These are phyloP conservation scores for Hygrophorus russula DNA, from an alignment of 768 basidiomycete species.

Conservation along the genomic window DNA sequence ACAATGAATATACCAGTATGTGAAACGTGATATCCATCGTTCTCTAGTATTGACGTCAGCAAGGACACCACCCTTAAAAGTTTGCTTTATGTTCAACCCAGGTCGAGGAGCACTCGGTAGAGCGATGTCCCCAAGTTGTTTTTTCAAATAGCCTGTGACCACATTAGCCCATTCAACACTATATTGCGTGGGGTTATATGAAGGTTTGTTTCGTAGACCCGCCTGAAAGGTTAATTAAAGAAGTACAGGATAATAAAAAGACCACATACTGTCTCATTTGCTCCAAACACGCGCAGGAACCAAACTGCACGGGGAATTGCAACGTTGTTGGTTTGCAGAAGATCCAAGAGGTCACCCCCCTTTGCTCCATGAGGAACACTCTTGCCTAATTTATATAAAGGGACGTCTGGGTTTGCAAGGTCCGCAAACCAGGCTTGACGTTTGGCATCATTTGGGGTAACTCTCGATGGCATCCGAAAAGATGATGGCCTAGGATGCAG, in stretches of 20 bases:
- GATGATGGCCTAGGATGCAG: constrained; percentile 37
- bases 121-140: constrained; percentile 68
- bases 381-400: constrained; percentile 71
- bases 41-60: constrained; percentile 61
- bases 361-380: constrained; percentile 82
- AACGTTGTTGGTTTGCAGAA: constrained; percentile 66
- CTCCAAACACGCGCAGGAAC: constrained; percentile 81
- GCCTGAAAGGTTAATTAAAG: constrained; percentile 29
- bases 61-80: constrained; percentile 65
- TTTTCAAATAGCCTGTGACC: constrained; percentile 73
- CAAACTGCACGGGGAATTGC: constrained; percentile 77
- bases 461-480: constrained; percentile 74
- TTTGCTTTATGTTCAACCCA: constrained; percentile 72
- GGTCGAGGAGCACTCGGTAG: constrained; percentile 70
- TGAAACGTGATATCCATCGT: constrained; percentile 69
- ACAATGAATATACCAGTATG: constrained; percentile 49
- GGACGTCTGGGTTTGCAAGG: constrained; percentile 71
- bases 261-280: constrained; percentile 64
- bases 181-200: constrained; percentile 76
- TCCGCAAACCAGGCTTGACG: constrained; percentile 78
- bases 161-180: constrained; percentile 80
- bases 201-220: constrained; percentile 63
- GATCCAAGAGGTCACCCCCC: constrained; percentile 73
- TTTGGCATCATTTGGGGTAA: constrained; percentile 70
- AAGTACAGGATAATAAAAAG: background rate